phyloP scores from a whole-genome alignment of 1,139 yeast species.

The Hanseniaspora sp. region DNA sequence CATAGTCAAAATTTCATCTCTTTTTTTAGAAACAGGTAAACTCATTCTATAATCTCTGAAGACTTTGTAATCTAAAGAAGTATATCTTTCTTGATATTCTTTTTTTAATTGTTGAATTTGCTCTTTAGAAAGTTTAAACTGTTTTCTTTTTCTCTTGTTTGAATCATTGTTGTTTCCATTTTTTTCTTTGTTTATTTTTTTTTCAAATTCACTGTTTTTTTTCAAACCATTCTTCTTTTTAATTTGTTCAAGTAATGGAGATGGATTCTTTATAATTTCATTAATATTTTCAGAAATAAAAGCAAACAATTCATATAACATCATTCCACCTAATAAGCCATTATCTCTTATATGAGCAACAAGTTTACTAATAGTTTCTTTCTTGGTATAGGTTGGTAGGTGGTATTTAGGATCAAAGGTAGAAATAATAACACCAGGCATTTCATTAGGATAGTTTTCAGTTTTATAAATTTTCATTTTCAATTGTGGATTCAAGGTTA shows the following conservation, averaged over 20 bases:
- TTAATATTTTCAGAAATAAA: constrained; percentile 61
- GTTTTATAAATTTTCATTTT: constrained; percentile 45
- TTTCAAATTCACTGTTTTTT: neutral
- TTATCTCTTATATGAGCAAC: constrained; percentile 34
- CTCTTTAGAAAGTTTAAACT: constrained; percentile 16
- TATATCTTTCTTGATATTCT: constrained; percentile 25
- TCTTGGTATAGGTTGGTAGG: constrained; percentile 64
- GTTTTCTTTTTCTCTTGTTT: constrained; percentile 8
- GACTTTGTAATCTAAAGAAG: constrained; percentile 25
- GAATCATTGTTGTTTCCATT: neutral
- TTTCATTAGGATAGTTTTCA: constrained; percentile 42
- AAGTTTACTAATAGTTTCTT: constrained; percentile 47
- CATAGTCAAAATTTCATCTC: constrained; percentile 42
- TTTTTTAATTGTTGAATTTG: constrained; percentile 28
- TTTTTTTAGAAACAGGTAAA: constrained; percentile 78
- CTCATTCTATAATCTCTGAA: constrained; percentile 39
- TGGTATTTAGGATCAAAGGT: constrained; percentile 39
- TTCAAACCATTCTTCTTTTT: constrained; percentile 4
- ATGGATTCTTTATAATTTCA: constrained; percentile 57
- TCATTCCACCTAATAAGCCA: constrained; percentile 53
- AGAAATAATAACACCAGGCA: constrained; percentile 53
- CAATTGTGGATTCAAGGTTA: constrained; percentile 26
- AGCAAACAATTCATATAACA: constrained; percentile 54
- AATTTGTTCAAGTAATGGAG: constrained; percentile 40
- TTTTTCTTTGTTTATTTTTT: neutral